Percentiles rank a stretch among this genome's conserved stretches.
Evolutionary conservation across 805 yeast species (phyloP).

Genomic region (Nakazawaea molendinolei): DNA sequence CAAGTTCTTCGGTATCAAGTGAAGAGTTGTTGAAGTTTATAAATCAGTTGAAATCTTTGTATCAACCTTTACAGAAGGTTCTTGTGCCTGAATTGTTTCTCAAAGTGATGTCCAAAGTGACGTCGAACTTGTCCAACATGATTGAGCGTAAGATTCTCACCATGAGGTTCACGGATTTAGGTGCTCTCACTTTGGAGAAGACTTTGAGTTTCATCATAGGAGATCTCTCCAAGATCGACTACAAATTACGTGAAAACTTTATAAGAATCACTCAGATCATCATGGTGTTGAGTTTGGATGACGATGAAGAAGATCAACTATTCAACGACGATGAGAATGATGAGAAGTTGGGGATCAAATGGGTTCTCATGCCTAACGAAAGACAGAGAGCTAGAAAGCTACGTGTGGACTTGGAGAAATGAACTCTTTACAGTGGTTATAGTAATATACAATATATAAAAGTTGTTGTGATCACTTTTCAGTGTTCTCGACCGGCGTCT

Average conservation of each 20-base stretch:
- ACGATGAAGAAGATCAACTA: constrained; percentile 36
- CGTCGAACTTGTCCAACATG: constrained; percentile 34
- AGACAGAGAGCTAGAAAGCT: constrained; percentile 54
- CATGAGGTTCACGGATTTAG: constrained; percentile 34
- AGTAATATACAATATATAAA: too few relatives aligned
- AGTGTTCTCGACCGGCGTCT: too few relatives aligned
- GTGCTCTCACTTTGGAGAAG: constrained; percentile 46
- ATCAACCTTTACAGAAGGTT: constrained; percentile 59
- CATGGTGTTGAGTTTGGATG: constrained; percentile 76
- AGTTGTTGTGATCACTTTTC: too few relatives aligned
- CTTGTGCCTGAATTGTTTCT: constrained; percentile 31
- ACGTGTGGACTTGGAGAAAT: constrained; percentile 41
- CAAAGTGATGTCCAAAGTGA: constrained; percentile 6
- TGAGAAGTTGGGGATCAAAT: constrained; percentile 41
- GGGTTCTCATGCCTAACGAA: constrained; percentile 79
- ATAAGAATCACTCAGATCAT: constrained; percentile 79
- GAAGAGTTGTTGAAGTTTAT: constrained; percentile 41
- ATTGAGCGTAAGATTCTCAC: constrained; percentile 66
- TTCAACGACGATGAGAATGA: constrained; percentile 27
- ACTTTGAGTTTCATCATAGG: constrained; percentile 71
- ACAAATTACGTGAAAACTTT: constrained; percentile 71
- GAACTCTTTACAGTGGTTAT: too few relatives aligned
- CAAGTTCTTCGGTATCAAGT: constrained; percentile 12
- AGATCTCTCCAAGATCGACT: constrained; percentile 66
- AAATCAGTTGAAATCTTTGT: constrained; percentile 54